Base-by-base conservation (phyloP, 1,284 basidiomycete species). In the Phylloporus gajari region DNA sequence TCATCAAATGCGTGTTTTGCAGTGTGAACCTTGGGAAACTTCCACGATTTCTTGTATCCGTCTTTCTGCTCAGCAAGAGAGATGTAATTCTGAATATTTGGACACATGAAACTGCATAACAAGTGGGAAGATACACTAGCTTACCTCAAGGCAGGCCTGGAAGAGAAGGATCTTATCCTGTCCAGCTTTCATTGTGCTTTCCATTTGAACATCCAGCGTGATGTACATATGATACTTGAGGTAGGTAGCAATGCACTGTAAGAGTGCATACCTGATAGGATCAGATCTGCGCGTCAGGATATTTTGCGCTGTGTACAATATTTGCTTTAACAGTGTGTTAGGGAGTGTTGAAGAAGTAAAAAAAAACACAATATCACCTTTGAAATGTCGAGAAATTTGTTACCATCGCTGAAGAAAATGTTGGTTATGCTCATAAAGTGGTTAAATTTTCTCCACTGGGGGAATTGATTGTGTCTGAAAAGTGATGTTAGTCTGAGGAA, bases 21-120 rank as follows among this genome's bases (percentile, higher is more conserved):
- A 0, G 71, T 71, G 65, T 86, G 85, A 1, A 71, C 70, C 65
- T 86, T 86, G 1, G 80, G 82, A 61, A 85, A 84, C 30, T 85
- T 74, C 83, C 83, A 85, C 58, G 78, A 27, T 19, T 62, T 62
- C n/a, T 17, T 42, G 32, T 32, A 27, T 8, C 30, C 32, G 6
- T 59, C 58, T 32, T 27, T 32, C 35, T 59, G 58, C 23, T 3
- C 5, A 35, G 58, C 19, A 8, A 59, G 46, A 46, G 3, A 46
- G 13, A 46, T 59, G 23, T 59, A 59, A 15, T 59, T 27, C 58
- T 59, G 56, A 11, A 46, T 46, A 8, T 46, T 46, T 46, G 46
- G 23, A 21, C 13, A 13, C 21, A 19, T 46, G 44, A 46, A 6
- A 42, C 13, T 6, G 13, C 40, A 6, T 8, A 42, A 42, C 40